phyloP scores from a whole-genome alignment of 371 early-diverging fungal species.

The Mucor piriformis region DNA sequence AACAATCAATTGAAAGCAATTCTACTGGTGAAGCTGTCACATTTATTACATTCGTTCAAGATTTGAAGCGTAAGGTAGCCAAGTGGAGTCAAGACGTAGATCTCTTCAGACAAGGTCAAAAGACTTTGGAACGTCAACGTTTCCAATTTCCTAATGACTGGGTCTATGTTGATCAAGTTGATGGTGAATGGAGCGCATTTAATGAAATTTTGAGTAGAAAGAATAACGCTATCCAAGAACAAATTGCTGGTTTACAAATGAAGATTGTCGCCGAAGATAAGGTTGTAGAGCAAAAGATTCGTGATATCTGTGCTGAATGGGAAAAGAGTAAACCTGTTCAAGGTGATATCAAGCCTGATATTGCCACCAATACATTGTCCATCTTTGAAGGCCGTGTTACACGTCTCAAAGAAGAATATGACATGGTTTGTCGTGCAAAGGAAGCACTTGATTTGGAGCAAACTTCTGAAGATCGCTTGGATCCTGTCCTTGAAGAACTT shows the following conservation, averaged over 20 bases:
- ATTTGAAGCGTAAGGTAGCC: constrained; percentile 86
- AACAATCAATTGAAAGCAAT: constrained; percentile 82
- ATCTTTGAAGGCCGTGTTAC: constrained; percentile 88
- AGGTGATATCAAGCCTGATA: constrained; percentile 90
- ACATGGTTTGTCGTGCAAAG: constrained; percentile 91
- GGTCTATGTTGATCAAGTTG: constrained; percentile 94
- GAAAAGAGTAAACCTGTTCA: constrained; percentile 92
- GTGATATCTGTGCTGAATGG: constrained; percentile 91
- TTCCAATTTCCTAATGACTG: constrained; percentile 94
- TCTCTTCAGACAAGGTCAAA: constrained; percentile 89
- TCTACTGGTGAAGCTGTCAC: constrained; percentile 91
- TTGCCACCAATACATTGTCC: constrained; percentile 81
- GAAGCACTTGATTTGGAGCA: constrained; percentile 88
- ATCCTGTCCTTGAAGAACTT: constrained; percentile 92
- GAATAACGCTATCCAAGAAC: constrained; percentile 91
- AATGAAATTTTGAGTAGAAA: constrained; percentile 92
- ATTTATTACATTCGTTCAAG: constrained; percentile 96
- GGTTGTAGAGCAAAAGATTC: constrained; percentile 83
- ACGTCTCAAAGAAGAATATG: constrained; percentile 85
- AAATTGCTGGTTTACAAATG: constrained; percentile 87
- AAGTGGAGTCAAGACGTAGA: constrained; percentile 86
- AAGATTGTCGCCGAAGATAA: constrained; percentile 92
- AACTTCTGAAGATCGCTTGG: constrained; percentile 71
- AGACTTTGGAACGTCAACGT: constrained; percentile 91
- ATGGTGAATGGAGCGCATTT: constrained; percentile 97